Evolutionary conservation across 306 rosid genomes (phyloP).

Genomic region (Argentina anserina): DNA sequence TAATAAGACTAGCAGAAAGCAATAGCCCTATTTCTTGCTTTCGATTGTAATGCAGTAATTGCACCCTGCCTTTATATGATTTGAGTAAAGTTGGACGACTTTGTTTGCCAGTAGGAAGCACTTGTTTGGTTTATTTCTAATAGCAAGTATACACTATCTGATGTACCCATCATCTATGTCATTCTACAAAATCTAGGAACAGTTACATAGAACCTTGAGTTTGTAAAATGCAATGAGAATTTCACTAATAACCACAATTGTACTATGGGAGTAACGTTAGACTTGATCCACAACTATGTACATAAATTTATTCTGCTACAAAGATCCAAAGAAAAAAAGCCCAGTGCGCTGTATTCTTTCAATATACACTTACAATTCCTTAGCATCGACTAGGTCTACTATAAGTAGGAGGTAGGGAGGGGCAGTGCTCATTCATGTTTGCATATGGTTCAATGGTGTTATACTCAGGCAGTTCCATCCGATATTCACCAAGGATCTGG

Average conservation of each 20-base stretch:
- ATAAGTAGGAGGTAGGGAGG: constrained; percentile 79
- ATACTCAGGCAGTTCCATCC: constrained; percentile 87
- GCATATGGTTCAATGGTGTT: constrained; percentile 77
- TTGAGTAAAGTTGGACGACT: not conserved
- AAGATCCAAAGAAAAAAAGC: not conserved
- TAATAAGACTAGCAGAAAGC: not conserved
- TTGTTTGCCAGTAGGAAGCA: too few species aligned
- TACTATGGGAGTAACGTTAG: not conserved
- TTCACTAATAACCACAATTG: not conserved
- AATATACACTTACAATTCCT: constrained; percentile 3
- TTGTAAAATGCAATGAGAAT: not conserved
- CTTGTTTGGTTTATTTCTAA: not conserved
- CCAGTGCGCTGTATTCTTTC: not conserved
- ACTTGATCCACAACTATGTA: constrained; percentile 12
- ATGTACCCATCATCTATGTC: not conserved
- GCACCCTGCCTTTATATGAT: not conserved
- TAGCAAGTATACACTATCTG: not conserved
- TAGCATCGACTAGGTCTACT: constrained; percentile 63
- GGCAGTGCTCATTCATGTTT: constrained; percentile 92
- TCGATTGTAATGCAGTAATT: not conserved
- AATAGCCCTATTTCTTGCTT: not conserved
- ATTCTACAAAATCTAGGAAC: not conserved
- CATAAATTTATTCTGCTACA: not conserved
- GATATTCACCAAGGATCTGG: constrained; percentile 93
- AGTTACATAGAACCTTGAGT: not conserved